These are phyloP conservation scores for Kwoniella dendrophila DNA, from an alignment of 768 basidiomycete species.

Conservation along the genomic window DNA sequence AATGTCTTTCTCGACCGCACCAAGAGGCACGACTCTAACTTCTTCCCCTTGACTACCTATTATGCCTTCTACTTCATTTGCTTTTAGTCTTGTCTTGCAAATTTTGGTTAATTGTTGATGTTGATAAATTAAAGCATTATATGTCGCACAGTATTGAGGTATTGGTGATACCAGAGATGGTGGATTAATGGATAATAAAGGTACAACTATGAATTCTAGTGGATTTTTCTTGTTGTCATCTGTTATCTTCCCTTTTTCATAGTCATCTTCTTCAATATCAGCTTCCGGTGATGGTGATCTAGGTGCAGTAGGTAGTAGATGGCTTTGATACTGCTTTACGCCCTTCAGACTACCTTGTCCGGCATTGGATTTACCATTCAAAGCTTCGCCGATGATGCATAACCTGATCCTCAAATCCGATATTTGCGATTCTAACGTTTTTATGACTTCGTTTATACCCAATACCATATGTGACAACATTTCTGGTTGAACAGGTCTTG, in stretches of 20 bases:
- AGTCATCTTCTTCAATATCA: background rate
- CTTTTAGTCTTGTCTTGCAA: constrained; percentile 19
- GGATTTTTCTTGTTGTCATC: background rate
- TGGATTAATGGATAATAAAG: constrained; percentile 48
- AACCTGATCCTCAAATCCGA: constrained; percentile 38
- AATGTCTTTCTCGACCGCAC: constrained; percentile 46
- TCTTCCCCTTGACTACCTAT: constrained; percentile 37
- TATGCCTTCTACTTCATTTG: constrained; percentile 16
- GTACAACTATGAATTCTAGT: constrained; percentile 44
- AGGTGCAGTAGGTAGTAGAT: constrained; percentile 29
- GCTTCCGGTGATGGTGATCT: constrained; percentile 13
- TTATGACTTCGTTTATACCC: constrained; percentile 54
- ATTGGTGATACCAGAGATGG: constrained; percentile 45
- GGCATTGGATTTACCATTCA: constrained; percentile 17
- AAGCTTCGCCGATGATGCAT: constrained; percentile 34
- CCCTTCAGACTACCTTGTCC: background rate
- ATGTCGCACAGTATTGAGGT: constrained; percentile 50
- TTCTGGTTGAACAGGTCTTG: constrained; percentile 27
- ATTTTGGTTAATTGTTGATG: constrained; percentile 35
- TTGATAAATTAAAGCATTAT: constrained; percentile 51
- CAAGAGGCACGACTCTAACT: constrained; percentile 47
- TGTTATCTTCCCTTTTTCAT: background rate
- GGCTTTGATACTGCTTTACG: background rate
- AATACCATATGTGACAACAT: constrained; percentile 45
- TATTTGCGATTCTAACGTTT: constrained; percentile 46